A percentile compares a stretch with the other conserved stretches of the same genome.
Evolutionary conservation across 495 filamentous ascomycete species (phyloP).

Genomic region (Neurospora pannonica): DNA sequence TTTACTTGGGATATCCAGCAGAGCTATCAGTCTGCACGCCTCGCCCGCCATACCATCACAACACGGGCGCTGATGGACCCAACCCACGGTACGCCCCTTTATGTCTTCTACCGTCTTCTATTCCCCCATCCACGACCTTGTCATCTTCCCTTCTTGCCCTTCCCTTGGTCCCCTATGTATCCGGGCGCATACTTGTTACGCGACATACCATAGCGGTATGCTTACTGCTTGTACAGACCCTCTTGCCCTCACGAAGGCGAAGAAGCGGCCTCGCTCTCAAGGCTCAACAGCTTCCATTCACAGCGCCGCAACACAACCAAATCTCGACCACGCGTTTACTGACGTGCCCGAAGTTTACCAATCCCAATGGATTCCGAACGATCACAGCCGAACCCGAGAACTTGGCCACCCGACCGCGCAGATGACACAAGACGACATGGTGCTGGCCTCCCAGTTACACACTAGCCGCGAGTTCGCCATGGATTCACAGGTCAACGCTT

Average conservation of each 20-base stretch:
- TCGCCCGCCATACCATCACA: not conserved
- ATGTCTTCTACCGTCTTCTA: not conserved
- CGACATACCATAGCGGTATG: conserved; percentile 1
- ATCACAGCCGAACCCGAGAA: conserved; percentile 38
- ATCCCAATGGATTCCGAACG: conserved; percentile 43
- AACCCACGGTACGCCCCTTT: conserved; percentile 20
- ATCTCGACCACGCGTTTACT: conserved; percentile 49
- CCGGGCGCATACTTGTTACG: not conserved
- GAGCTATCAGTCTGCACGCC: not conserved
- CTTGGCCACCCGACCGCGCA: conserved; percentile 22
- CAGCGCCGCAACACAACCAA: conserved; percentile 58
- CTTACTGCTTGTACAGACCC: conserved; percentile 18
- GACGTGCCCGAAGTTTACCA: conserved; percentile 42
- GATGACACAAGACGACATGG: conserved; percentile 59
- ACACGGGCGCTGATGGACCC: conserved; percentile 21
- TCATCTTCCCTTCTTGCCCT: not conserved
- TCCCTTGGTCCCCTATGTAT: not conserved
- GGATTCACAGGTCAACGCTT: conserved; percentile 41
- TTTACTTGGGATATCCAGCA: not conserved
- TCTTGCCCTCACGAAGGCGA: conserved; percentile 29
- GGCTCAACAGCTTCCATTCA: conserved; percentile 79
- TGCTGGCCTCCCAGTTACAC: conserved; percentile 50
- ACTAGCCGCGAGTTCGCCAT: conserved; percentile 40
- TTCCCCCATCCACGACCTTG: not conserved
- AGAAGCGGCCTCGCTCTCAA: conserved; percentile 62